Percentiles rank a stretch among this genome's conserved stretches.
phyloP scores from a whole-genome alignment of 192 early-diverging fungal species.

The Backusella sp. region DNA sequence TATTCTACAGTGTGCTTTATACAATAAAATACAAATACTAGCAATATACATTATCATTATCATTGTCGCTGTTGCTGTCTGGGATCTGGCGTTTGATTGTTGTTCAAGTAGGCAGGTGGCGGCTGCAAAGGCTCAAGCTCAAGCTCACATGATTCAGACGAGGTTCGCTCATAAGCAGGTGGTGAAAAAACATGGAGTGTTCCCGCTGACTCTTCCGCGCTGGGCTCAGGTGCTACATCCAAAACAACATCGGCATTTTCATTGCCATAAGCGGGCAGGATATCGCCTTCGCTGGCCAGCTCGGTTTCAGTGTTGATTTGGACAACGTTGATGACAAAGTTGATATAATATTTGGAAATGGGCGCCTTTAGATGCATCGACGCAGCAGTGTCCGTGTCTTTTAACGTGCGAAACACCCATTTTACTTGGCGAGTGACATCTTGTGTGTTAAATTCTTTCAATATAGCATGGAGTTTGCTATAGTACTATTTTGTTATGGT shows the following conservation, averaged over 20 bases:
- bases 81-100: neutral
- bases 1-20: no score
- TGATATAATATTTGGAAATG: neutral
- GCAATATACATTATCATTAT: no score
- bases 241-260: slow-evolving; percentile 3
- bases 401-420: neutral
- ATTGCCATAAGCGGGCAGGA: slow-evolving; percentile 9
- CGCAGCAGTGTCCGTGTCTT: slow-evolving; percentile 1
- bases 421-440: neutral
- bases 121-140: slow-evolving; percentile 2
- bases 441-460: slow-evolving; percentile 8
- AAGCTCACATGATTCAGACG: neutral
- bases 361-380: neutral
- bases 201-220: neutral
- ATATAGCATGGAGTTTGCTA: neutral
- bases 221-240: neutral
- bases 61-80: neutral
- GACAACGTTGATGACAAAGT: neutral
- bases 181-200: neutral
- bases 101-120: slow-evolving; percentile 9
- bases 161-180: neutral
- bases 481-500: neutral
- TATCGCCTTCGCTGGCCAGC: neutral
- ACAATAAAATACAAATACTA: neutral
- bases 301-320: slow-evolving; percentile 4